Evolutionary conservation across 1,284 basidiomycete genomes (phyloP), one percentile per base, ranked within the genome.

Genomic region (Ustilago curta): DNA sequence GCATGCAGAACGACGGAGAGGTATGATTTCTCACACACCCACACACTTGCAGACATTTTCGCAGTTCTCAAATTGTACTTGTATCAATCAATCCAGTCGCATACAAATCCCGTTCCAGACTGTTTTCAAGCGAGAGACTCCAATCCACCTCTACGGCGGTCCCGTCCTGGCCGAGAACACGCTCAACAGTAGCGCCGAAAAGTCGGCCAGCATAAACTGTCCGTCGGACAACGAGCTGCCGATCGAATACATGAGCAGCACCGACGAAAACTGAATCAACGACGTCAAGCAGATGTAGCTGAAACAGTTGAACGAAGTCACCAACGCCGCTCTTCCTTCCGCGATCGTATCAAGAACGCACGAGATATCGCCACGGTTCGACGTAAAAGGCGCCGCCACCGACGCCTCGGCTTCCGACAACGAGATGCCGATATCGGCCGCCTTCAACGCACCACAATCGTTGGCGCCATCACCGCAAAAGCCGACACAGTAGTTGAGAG

Each of bases 381-480:
- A 93, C 4, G 97, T 99, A 86, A 99, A 99, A 0, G 97, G 97
- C 11, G 97, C 97, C 3, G 97, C 97, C n/a, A 99, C 96, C 16
- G 93, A 96, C 2, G 97, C 97, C 86, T 99, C 97, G 0, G 97
- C 97, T 85, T 99, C 97, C 0, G 94, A 97, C 16, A 99, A 86
- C 4, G 95, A 98, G 51, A 99, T 90, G 1, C 97, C 97, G 32
- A 99, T 95, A 81, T 99, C 97, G 12, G 97, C 97, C 6, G 97
- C 95, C 86, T 99, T 99, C 76, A 99, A 88, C 21, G 97, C 97
- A 31, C 96, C 95, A 83, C 96, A 99, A 83, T 99, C 97, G 85
- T 99, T 99, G 6, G 97, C 97, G 31, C 97, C 97, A 83, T 99
- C 97, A 42, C 97, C 97, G 82, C 97, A 99, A 91, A 99, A 98